A percentile compares a stretch with the other conserved stretches of the same genome.
Conservation (phyloP, 2,329 filamentous ascomycete genomes). For the Fusarium succisae region DNA sequence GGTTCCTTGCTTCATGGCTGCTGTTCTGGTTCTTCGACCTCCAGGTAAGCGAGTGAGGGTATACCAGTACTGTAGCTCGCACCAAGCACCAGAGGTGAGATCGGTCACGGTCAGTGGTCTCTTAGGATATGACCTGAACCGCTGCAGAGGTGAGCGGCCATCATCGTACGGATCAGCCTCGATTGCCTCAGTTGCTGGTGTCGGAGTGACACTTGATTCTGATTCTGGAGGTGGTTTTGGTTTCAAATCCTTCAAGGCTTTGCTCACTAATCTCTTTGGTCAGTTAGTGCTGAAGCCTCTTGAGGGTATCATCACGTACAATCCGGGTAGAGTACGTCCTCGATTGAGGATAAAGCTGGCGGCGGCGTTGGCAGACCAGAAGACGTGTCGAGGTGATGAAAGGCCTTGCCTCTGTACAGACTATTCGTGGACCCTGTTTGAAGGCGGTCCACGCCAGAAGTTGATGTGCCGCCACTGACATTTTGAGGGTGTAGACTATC, state of each 20-base stretch:
- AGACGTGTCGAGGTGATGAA: background rate
- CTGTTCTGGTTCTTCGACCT: constrained; percentile 78
- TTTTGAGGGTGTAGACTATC: constrained; percentile 10
- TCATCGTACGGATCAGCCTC: constrained; percentile 43
- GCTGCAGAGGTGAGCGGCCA: constrained; percentile 70
- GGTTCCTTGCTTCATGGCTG: constrained; percentile 85
- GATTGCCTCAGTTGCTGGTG: background rate
- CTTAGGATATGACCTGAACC: constrained; percentile 79
- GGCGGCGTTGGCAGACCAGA: constrained; percentile 17
- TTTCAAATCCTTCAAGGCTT: constrained; percentile 46
- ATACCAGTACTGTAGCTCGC: constrained; percentile 93
- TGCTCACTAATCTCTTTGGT: constrained; percentile 72
- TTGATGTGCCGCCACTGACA: constrained; percentile 5
- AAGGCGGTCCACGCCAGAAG: background rate
- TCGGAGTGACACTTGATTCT: constrained; percentile 21
- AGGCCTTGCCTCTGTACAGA: constrained; percentile 8
- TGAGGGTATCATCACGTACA: constrained; percentile 53
- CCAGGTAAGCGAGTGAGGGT: constrained; percentile 75
- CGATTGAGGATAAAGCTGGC: constrained; percentile 11
- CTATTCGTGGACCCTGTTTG: background rate
- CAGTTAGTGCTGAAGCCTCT: constrained; percentile 62
- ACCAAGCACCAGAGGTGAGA: constrained; percentile 90
- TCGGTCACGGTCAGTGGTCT: constrained; percentile 90
- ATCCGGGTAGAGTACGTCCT: constrained; percentile 59
- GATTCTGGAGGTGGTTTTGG: constrained; percentile 19